phyloP scores from a whole-genome alignment of 2,329 filamentous ascomycete species.

The Sarocladium oryzae region DNA sequence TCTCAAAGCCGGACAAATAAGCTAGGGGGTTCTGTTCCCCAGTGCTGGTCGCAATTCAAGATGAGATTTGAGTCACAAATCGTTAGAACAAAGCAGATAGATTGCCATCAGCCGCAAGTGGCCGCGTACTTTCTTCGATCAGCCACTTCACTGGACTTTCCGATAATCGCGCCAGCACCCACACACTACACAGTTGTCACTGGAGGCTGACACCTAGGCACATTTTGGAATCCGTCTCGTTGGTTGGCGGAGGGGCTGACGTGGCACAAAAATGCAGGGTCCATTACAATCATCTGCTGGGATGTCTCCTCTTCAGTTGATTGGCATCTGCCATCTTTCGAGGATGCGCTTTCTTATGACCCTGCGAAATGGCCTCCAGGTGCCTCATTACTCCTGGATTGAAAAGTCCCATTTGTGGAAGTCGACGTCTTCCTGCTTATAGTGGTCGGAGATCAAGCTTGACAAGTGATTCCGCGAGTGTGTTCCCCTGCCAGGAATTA shows the following conservation, averaged over 20 bases:
- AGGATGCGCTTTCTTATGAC: no score
- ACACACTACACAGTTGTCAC: neutral
- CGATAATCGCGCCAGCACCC: neutral
- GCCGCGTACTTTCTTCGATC: neutral
- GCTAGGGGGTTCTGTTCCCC: no score
- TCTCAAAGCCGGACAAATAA: no score
- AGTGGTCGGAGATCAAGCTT: conserved; percentile 67
- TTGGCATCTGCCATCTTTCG: no score
- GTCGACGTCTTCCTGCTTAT: conserved; percentile 65
- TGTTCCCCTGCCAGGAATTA: conserved; percentile 42
- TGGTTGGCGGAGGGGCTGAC: no score
- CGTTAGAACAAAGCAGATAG: neutral
- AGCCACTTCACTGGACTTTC: neutral
- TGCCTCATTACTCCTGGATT: neutral
- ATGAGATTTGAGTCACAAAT: conserved; percentile 1
- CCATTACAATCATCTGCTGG: neutral
- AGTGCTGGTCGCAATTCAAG: no score
- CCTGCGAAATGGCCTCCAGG: no score
- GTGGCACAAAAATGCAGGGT: neutral
- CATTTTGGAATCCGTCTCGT: no score
- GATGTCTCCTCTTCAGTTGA: no score
- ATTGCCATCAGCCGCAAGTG: neutral
- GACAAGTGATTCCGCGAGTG: conserved; percentile 68
- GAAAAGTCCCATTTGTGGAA: conserved; percentile 40
- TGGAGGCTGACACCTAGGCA: no score